Base-by-base conservation (phyloP, 352 stramenopile species). In the Pythium dissotocum region DNA sequence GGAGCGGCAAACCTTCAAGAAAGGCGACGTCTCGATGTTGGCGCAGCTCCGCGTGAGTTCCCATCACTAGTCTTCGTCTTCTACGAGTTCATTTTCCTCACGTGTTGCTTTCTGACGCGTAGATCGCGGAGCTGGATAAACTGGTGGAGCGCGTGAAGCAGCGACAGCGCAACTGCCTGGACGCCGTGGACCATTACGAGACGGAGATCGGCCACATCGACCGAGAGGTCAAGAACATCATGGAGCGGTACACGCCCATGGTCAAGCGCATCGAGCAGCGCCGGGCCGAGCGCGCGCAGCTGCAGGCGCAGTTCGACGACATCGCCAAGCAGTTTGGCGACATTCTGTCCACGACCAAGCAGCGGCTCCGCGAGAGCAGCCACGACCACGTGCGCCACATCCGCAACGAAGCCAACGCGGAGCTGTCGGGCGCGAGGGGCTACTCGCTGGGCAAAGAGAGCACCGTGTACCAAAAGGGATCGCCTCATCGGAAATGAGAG, bases 81-180 rank as follows among this genome's bases (percentile, higher is more conserved):
- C 7, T 40, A 13, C 35, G 7, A 13, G 35, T 40, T 9, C 7
- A 40, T 13, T 40, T 9, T 40, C 35, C 35, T 40, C 14, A 30
- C 28, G 28, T 30, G 49, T 13, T 28, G 33, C 40, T 59, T 38
- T 30, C 28, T 2, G 57, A 5, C 21, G 53, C 1, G n/a, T 60
- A 93, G 84, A 93, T 91, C 46, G 73, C 65, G 0, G 82, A 93
- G 70, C 65, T 93, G 16, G 84, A 91, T 73, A 93, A 90, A 40
- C 72, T 92, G 13, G 84, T 92, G 35, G 77, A 79, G 48, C 77
- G 77, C 32, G 84, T 92, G 64, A 81, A 88, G 58, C 84, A 92
- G 55, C 79, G 79, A 36, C 82, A 92, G 46, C 75, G 75, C 35
- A 83, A 79, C 48, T 90, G 80, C 35, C 73, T 88, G 18, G 64